A percentile compares a stretch with the other conserved stretches of the same genome.
These are phyloP conservation scores for Phaeosphaeria sp. DNA, from an alignment of 2,329 filamentous ascomycete species.

Conservation along the genomic window DNA sequence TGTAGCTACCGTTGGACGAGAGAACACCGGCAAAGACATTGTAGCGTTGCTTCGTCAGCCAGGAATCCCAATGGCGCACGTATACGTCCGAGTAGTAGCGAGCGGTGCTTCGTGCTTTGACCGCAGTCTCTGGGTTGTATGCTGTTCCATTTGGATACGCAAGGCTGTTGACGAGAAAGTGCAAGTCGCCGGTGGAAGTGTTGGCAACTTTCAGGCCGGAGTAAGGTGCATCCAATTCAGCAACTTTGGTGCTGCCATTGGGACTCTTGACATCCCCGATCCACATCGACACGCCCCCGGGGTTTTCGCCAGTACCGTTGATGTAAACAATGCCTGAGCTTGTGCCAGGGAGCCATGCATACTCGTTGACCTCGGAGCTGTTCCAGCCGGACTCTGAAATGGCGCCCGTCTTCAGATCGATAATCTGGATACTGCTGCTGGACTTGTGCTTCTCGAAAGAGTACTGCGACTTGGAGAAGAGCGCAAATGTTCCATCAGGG, in stretches of 20 bases:
- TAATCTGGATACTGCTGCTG: constrained; percentile 58
- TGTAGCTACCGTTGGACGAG: constrained; percentile 34
- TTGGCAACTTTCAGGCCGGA: constrained; percentile 57
- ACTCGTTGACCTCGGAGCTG: constrained; percentile 41
- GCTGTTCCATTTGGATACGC: constrained; percentile 74
- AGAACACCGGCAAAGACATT: constrained; percentile 77
- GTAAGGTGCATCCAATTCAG: constrained; percentile 55
- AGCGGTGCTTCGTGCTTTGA: constrained; percentile 66
- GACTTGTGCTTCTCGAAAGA: constrained; percentile 76
- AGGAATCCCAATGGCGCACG: constrained; percentile 82
- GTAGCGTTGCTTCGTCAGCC: constrained; percentile 71
- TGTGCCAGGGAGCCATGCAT: constrained; percentile 42
- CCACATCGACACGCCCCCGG: constrained; percentile 46
- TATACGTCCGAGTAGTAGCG: constrained; percentile 77
- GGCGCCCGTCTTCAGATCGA: constrained; percentile 42
- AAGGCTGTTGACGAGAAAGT: constrained; percentile 62
- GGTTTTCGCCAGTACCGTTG: constrained; percentile 63
- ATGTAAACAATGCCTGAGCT: constrained; percentile 67
- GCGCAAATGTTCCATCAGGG: constrained; percentile 65
- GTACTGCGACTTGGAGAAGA: constrained; percentile 77
- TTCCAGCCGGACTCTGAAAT: constrained; percentile 41
- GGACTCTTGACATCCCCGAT: constrained; percentile 41
- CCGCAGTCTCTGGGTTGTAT: constrained; percentile 68
- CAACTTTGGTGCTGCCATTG: constrained; percentile 38
- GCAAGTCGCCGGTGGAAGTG: constrained; percentile 48